These are phyloP conservation scores for Talaromyces sp. DNA, from an alignment of 2,329 filamentous ascomycete species.

Conservation along the genomic window DNA sequence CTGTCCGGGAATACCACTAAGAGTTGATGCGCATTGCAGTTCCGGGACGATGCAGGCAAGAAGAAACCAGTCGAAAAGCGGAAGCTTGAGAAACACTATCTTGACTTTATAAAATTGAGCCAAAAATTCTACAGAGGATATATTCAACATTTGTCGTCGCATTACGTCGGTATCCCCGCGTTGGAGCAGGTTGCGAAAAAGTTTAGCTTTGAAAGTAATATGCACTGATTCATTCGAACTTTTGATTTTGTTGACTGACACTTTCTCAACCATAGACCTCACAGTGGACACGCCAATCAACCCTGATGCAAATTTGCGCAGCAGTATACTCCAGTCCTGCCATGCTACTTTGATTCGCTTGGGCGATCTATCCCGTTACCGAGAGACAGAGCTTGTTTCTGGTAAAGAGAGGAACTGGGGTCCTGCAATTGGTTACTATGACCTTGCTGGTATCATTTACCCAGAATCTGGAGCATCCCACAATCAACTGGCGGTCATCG, in stretches of 20 bases:
- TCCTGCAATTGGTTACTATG: slow-evolving; percentile 78
- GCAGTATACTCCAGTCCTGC: slow-evolving; percentile 68
- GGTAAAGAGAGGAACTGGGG: slow-evolving; percentile 71
- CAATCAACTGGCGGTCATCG: slow-evolving; percentile 87
- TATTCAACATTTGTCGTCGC: slow-evolving; percentile 68
- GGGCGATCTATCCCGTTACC: slow-evolving; percentile 86
- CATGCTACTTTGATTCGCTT: slow-evolving; percentile 80
- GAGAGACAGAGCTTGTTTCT: slow-evolving; percentile 66
- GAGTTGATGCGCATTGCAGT: slow-evolving; percentile 32
- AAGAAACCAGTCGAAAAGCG: slow-evolving; percentile 62
- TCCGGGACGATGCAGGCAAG: slow-evolving; percentile 49
- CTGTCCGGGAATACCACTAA: not conserved
- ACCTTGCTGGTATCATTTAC: slow-evolving; percentile 72
- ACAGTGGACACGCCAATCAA: slow-evolving; percentile 45
- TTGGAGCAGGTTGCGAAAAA: slow-evolving; percentile 55
- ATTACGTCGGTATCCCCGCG: slow-evolving; percentile 56
- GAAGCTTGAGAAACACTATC: slow-evolving; percentile 77
- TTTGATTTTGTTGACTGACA: slow-evolving; percentile 12
- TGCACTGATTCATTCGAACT: not conserved
- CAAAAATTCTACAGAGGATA: slow-evolving; percentile 86
- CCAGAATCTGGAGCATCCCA: slow-evolving; percentile 77
- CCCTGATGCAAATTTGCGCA: slow-evolving; percentile 51
- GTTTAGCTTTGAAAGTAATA: slow-evolving; percentile 48
- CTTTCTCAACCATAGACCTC: slow-evolving; percentile 35
- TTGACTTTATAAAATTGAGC: slow-evolving; percentile 79